phyloP scores from a whole-genome alignment of 768 basidiomycete genomes.

The Suillus tomentosus region DNA sequence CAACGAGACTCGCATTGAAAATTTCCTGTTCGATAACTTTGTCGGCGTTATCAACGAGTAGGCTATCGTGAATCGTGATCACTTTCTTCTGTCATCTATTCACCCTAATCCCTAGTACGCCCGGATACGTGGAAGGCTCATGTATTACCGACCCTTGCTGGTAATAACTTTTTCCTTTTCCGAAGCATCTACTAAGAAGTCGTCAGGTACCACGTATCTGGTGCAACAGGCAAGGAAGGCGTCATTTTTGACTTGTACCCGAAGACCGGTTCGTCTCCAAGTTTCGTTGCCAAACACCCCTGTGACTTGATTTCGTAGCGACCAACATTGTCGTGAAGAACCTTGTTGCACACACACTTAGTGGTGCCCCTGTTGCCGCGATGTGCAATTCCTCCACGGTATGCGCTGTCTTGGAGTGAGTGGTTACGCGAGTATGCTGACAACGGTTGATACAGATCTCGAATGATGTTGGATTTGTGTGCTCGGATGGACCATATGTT shows the following conservation, averaged over 20 bases:
- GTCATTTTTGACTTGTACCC: conserved; percentile 60
- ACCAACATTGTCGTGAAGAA: conserved; percentile 51
- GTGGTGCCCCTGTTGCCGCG: conserved; percentile 43
- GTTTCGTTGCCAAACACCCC: background rate
- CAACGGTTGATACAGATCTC: conserved; percentile 34
- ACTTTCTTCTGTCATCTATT: background rate
- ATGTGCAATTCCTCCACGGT: conserved; percentile 59
- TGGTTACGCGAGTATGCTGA: background rate
- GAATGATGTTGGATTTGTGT: conserved; percentile 52
- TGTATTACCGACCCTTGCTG: conserved; percentile 64
- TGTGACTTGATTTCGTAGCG: conserved; percentile 30
- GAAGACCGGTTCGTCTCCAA: conserved; percentile 45
- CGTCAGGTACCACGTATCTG: conserved; percentile 43
- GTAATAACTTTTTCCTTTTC: conserved; percentile 24
- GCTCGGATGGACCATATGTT: conserved; percentile 48
- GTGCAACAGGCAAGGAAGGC: conserved; percentile 60
- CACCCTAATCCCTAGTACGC: conserved; percentile 26
- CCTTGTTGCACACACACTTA: conserved; percentile 48
- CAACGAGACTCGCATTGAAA: conserved; percentile 58
- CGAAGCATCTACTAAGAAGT: background rate
- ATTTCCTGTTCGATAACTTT: conserved; percentile 59
- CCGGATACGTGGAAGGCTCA: conserved; percentile 55
- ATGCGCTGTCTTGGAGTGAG: background rate
- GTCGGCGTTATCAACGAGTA: conserved; percentile 52
- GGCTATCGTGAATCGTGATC: conserved; percentile 16